Evolutionary conservation across 768 basidiomycete species (phyloP), one percentile per base, ranked within the genome.

Genomic region (Serendipita sp.): DNA sequence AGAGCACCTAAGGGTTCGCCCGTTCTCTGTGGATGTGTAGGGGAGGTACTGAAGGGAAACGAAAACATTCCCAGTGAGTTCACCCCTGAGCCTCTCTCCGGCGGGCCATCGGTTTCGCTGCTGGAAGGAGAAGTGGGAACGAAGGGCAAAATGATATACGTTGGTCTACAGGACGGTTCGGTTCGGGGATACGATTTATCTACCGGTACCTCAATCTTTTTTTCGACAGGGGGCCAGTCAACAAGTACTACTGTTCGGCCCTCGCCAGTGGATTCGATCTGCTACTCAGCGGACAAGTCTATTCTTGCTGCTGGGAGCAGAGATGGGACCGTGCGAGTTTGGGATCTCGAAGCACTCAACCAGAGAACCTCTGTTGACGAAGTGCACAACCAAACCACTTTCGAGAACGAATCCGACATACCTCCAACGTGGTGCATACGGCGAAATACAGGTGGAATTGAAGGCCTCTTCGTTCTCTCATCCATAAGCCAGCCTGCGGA

Each of bases 251-350:
- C 24, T 8, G 10, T 71, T 63, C 66, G 65, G n/a, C 75, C 74
- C 4, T 63, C 73, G 1, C 68, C 75, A 2, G 69, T 84, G 18
- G 75, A 76, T 16, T 73, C 81, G 4, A 78, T 86, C 56, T 71
- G 76, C 2, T 80, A 82, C 69, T 75, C 78, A 16, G 65, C 74
- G 2, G 63, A 68, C 2, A 70, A 73, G 58, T 73, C 76, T 56
- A 70, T 85, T 2, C 73, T 88, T 10, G 84, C 80, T 0, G 84
- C 83, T 10, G 87, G 86, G 2, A 80, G 84, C 11, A 72, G 73
- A 2, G 72, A 72, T 3, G 87, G 86, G 2, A 68, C 84, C 5
- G 77, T 86, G 0, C 73, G 78, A 0, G 66, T 89, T 3, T 82
- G 81, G 68, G 82, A 86, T 69, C 76, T 80, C 0, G 68, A 68